Conservation (phyloP, 345 rosid species). For the Citrus cavaleriei region DNA sequence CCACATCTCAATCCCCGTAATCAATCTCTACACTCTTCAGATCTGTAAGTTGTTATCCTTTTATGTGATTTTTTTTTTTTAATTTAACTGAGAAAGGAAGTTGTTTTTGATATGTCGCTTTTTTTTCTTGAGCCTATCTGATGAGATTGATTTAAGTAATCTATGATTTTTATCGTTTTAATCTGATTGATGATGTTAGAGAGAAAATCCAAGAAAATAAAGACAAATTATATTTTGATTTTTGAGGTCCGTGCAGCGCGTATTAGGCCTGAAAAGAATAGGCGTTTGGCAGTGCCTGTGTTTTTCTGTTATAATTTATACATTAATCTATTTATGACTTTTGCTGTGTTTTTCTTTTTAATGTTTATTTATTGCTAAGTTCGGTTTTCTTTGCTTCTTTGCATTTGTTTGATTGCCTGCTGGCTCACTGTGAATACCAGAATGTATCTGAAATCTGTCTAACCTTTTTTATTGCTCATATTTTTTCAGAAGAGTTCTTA, state of each 20-base stretch:
- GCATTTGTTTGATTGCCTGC: background rate
- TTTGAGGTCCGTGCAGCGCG: background rate
- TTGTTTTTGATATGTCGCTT: background rate
- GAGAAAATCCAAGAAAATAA: background rate
- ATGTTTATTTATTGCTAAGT: background rate
- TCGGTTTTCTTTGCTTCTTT: background rate
- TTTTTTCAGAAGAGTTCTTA: too few relatives aligned
- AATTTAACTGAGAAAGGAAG: background rate
- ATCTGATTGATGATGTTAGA: background rate
- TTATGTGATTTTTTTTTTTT: background rate
- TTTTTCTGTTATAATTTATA: background rate
- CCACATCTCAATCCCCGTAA: background rate
- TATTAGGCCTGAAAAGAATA: background rate
- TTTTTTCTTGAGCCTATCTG: background rate
- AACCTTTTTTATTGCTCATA: background rate
- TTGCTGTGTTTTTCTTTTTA: background rate
- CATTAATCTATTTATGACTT: background rate
- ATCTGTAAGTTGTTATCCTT: conserved; percentile 36
- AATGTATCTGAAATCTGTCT: background rate
- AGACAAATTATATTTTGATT: background rate
- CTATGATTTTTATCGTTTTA: background rate
- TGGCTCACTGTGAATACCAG: background rate
- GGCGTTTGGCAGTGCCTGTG: background rate
- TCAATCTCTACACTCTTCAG: conserved; percentile 14
- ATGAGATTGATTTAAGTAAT: background rate